Conservation (phyloP, 768 basidiomycete species). For the Tephrocybe sp. region DNA sequence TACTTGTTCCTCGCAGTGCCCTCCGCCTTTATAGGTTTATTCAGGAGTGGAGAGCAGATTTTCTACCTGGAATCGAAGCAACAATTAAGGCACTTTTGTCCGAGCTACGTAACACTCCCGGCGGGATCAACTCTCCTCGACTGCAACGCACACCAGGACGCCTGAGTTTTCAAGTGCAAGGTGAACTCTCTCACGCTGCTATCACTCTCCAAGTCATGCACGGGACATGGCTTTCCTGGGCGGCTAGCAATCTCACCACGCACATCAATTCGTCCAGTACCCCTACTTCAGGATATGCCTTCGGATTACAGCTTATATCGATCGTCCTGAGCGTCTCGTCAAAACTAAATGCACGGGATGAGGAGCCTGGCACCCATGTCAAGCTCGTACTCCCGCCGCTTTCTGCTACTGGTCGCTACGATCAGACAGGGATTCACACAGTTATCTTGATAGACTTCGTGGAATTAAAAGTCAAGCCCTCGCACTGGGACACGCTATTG, state of each 20-base stretch:
- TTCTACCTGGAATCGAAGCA: constrained; percentile 70
- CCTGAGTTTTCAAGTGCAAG: constrained; percentile 48
- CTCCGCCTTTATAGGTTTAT: constrained; percentile 74
- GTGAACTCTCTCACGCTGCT: constrained; percentile 46
- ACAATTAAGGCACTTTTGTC: constrained; percentile 62
- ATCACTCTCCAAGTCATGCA: constrained; percentile 82
- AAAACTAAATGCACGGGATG: constrained; percentile 34
- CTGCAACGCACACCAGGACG: constrained; percentile 25
- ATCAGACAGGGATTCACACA: constrained; percentile 47
- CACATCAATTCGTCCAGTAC: constrained; percentile 40
- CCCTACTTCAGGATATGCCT: constrained; percentile 37
- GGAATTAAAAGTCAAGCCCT: constrained; percentile 72
- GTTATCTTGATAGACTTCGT: constrained; percentile 66
- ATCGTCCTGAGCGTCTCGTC: constrained; percentile 61
- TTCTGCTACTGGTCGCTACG: constrained; percentile 57
- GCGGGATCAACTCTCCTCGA: constrained; percentile 30
- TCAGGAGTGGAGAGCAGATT: constrained; percentile 81
- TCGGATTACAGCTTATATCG: constrained; percentile 65
- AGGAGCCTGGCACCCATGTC: constrained; percentile 45
- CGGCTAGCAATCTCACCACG: constrained; percentile 46
- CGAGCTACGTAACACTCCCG: constrained; percentile 50
- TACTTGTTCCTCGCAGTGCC: constrained; percentile 78
- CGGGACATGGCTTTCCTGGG: constrained; percentile 84
- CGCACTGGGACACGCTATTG: constrained; percentile 80
- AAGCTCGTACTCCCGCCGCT: constrained; percentile 67